A percentile compares a stretch with the other conserved stretches of the same genome.
phyloP scores from a whole-genome alignment of 1,139 yeast species.

The Hansenula anomala region DNA sequence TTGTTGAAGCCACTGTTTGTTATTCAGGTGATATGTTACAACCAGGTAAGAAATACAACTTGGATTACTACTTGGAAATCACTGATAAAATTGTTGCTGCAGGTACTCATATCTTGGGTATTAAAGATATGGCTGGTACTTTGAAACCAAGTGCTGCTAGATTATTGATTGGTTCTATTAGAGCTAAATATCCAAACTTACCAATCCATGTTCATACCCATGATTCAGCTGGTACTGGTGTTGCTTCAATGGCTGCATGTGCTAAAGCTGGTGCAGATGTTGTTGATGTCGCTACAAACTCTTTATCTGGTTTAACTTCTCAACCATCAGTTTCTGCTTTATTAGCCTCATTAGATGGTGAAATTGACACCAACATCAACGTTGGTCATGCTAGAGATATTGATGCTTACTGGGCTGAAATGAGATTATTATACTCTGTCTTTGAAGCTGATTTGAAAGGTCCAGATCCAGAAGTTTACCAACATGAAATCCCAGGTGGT shows the following conservation, averaged over 20 bases:
- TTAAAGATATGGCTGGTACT: constrained; percentile 99
- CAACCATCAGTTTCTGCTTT: constrained; percentile 95
- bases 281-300: constrained; percentile 95
- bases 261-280: constrained; percentile 97
- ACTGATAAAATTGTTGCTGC: constrained; percentile 80
- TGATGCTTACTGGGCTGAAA: constrained; percentile 97
- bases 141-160: constrained; percentile 93
- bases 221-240: constrained; percentile 99
- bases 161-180: constrained; percentile 68
- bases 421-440: constrained; percentile 93
- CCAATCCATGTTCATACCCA: constrained; percentile 99
- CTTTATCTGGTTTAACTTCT: constrained; percentile 97
- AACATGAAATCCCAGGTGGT: constrained; percentile 99
- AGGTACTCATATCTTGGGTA: constrained; percentile 97
- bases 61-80: constrained; percentile 79
- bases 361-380: constrained; percentile 69
- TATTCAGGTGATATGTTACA: constrained; percentile 98
- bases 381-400: constrained; percentile 68
- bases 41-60: constrained; percentile 91
- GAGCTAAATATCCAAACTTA: constrained; percentile 84
- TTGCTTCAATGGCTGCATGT: constrained; percentile 91
- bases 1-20: constrained; percentile 96
- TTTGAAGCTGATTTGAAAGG: constrained; percentile 99
- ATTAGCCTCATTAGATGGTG: constrained; percentile 88
- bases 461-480: constrained; percentile 98